Conservation (phyloP, 2,329 filamentous ascomycete genomes). For the Fusarium illudens region DNA sequence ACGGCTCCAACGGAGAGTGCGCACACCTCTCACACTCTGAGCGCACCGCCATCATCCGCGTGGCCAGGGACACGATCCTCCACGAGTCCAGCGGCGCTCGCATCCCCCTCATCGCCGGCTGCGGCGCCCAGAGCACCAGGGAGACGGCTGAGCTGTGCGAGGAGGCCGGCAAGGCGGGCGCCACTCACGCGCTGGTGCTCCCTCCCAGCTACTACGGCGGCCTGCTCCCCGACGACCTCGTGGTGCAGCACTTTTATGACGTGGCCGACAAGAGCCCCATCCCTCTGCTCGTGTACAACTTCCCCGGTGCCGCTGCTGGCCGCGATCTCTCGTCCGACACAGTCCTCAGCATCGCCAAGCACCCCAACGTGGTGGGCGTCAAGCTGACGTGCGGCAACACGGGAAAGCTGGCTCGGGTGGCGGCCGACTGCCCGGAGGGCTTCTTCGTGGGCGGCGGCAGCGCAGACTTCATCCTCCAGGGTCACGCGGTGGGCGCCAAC, state of each 20-base stretch:
- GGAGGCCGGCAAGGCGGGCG: constrained; percentile 75
- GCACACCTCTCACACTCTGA: constrained; percentile 79
- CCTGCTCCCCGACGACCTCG: constrained; percentile 63
- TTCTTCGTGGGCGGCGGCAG: constrained; percentile 51
- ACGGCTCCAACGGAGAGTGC: constrained; percentile 86
- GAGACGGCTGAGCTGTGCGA: constrained; percentile 76
- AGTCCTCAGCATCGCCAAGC: constrained; percentile 62
- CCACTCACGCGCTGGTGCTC: constrained; percentile 79
- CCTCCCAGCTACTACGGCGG: constrained; percentile 80
- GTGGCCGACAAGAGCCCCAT: constrained; percentile 68
- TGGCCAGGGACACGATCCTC: constrained; percentile 55
- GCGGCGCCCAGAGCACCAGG: constrained; percentile 76
- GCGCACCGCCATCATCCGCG: constrained; percentile 70
- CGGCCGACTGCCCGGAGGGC: constrained; percentile 49
- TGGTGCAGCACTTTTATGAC: constrained; percentile 68
- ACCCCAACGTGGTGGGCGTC: constrained; percentile 68
- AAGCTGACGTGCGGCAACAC: constrained; percentile 74
- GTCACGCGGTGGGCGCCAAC: constrained; percentile 50
- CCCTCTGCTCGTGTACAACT: constrained; percentile 73
- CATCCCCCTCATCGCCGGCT: constrained; percentile 73
- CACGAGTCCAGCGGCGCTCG: constrained; percentile 34
- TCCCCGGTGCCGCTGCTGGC: constrained; percentile 67
- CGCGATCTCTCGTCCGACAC: constrained; percentile 69
- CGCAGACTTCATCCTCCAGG: constrained; percentile 54
- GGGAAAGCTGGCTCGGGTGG: constrained; percentile 65